Base-by-base conservation (phyloP, 805 yeast species). In the Yamadazyma akitaensis region DNA sequence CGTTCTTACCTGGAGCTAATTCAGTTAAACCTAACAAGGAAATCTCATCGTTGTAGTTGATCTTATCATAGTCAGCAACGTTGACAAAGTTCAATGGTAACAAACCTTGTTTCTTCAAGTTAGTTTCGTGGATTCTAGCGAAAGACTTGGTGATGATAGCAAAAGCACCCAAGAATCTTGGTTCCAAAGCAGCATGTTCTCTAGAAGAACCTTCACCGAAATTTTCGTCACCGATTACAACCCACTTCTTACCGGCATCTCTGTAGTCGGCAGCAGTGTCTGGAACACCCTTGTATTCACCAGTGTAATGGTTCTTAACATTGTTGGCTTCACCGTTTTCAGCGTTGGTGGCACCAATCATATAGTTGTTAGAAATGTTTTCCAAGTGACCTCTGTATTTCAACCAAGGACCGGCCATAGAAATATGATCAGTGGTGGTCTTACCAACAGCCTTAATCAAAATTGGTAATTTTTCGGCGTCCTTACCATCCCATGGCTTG, bases 351-450 rank as follows among this genome's bases (percentile, higher is more conserved):
- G 98, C 98, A 80, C 99, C 99, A 80, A 92, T 92, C 96, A 92
- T 91, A 79, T 94, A 92, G 82, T 94, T 92, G 83, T 92, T 90
- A 59, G 97, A 90, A 68, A 92, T 94, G 85, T 92, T 92, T 79
- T 90, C 92, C 78, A 92, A 81, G 79, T 92, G 99, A 76, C 99
- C 99, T 81, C 97, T 88, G 92, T 92, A 92, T 80, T 92, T 92
- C 82, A 92, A 87, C 99, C 99, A 92, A 68, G 98, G 97, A 77
- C 99, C 99, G 67, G 99, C 99, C 96, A 89, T 91, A 64, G 98
- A 92, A 65, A 92, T 92, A 78, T 92, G 99, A 79, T 92, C 99
- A 61, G 99, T 92, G 63, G 99, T 92, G 71, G 97, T 91, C 82
- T 92, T 92, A 77, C 97, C 98, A 54, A 85, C 77, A 59, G 97